These are phyloP conservation scores for Nigrospora oryzae DNA, from an alignment of 2,329 filamentous ascomycete species.

Conservation along the genomic window DNA sequence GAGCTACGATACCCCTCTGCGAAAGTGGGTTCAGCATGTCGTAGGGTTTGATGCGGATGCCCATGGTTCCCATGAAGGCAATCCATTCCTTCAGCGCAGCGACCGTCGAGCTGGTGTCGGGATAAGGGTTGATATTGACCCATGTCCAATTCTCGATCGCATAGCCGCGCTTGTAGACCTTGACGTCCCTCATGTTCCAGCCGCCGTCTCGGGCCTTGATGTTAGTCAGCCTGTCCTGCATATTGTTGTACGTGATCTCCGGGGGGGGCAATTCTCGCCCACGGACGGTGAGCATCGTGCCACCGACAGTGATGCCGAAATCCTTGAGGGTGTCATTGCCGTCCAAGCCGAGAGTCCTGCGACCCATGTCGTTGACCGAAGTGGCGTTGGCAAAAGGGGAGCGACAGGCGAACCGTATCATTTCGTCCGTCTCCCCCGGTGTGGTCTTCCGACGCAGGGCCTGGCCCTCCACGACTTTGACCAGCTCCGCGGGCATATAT, in stretches of 20 bases:
- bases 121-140: constrained; percentile 20
- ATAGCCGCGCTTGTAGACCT: constrained; percentile 42
- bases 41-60: constrained; percentile 19
- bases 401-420: constrained; percentile 68
- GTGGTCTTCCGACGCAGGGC: constrained; percentile 50
- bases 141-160: constrained; percentile 41
- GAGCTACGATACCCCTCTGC: not conserved
- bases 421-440: constrained; percentile 51
- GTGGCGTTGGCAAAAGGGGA: constrained; percentile 56
- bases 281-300: constrained; percentile 59
- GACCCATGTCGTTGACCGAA: constrained; percentile 53
- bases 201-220: constrained; percentile 37
- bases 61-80: constrained; percentile 26
- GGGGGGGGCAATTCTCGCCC: constrained; percentile 62
- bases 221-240: constrained; percentile 16
- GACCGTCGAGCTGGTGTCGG: not conserved
- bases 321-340: constrained; percentile 22
- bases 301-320: constrained; percentile 57
- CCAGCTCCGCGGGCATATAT: constrained; percentile 61
- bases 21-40: not conserved
- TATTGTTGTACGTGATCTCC: constrained; percentile 44
- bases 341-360: constrained; percentile 49
- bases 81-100: constrained; percentile 24
- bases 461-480: constrained; percentile 57
- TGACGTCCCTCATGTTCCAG: constrained; percentile 60